Percentiles rank a stretch among this genome's conserved stretches.
Evolutionary conservation across 352 stramenopile species (phyloP).

Genomic region (Phytophthora pini): DNA sequence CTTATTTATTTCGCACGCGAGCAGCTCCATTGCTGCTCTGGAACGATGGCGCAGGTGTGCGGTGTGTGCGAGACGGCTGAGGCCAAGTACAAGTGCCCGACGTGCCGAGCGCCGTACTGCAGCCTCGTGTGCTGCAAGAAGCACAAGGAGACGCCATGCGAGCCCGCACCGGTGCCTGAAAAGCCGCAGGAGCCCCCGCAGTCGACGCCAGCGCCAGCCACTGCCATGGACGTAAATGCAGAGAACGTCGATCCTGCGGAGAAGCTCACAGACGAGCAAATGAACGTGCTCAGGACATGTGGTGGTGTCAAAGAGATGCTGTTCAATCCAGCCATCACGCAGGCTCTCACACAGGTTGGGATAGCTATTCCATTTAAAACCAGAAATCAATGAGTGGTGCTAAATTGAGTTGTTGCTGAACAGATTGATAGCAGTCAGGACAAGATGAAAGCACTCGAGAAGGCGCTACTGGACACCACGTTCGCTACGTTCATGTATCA

Average conservation of each 20-base stretch:
- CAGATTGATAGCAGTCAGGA: constrained; percentile 74
- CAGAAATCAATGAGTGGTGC: background rate
- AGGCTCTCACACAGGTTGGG: constrained; percentile 60
- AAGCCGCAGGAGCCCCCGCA: constrained; percentile 17
- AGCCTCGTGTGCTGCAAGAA: constrained; percentile 80
- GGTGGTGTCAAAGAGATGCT: constrained; percentile 48
- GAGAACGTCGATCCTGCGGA: constrained; percentile 43
- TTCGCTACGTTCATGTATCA: constrained; percentile 87
- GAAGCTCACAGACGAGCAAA: constrained; percentile 62
- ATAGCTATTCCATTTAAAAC: background rate
- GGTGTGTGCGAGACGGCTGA: constrained; percentile 53
- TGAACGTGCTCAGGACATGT: constrained; percentile 47
- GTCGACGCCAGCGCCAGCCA: constrained; percentile 8
- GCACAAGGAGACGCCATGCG: constrained; percentile 78
- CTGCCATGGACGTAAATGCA: constrained; percentile 36
- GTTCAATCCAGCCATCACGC: constrained; percentile 51
- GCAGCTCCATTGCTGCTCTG: constrained; percentile 14
- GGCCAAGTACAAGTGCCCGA: constrained; percentile 89
- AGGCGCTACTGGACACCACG: constrained; percentile 66
- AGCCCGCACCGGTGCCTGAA: constrained; percentile 15
- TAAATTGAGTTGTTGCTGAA: constrained; percentile 6
- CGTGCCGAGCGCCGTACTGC: constrained; percentile 76
- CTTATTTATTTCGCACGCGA: too few relatives aligned
- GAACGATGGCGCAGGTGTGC: constrained; percentile 56
- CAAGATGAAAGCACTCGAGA: constrained; percentile 80